Evolutionary conservation across 345 rosid genomes (phyloP).

Genomic region (Dimocarpus longan): DNA sequence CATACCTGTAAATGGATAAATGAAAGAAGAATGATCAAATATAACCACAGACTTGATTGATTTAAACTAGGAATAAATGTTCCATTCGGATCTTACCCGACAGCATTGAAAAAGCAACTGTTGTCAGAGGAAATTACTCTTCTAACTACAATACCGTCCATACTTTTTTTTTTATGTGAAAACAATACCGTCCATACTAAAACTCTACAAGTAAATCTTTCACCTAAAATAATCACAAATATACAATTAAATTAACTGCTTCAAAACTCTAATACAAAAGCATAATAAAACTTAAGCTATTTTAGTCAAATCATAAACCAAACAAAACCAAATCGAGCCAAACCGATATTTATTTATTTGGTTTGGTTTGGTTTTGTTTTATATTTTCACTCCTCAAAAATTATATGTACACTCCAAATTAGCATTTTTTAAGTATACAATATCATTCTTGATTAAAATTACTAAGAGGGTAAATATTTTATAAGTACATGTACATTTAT

Average conservation of each 20-base stretch:
- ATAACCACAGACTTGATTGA: background rate
- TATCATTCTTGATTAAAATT: too few relatives aligned
- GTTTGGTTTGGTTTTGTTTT: too few relatives aligned
- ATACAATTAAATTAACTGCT: background rate
- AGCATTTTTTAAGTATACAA: too few relatives aligned
- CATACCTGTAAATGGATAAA: slow-evolving; percentile 52
- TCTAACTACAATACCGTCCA: slow-evolving; percentile 77
- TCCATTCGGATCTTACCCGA: slow-evolving; percentile 53
- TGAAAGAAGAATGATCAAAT: background rate
- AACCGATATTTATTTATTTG: too few relatives aligned
- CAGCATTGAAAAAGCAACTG: slow-evolving; percentile 95
- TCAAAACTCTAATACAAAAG: background rate
- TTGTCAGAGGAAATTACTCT: slow-evolving; percentile 96
- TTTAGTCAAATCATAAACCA: too few relatives aligned
- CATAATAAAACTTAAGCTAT: background rate
- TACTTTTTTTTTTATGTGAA: slow-evolving; percentile 2
- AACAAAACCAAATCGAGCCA: too few relatives aligned
- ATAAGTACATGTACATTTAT: too few relatives aligned
- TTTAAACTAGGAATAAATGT: background rate
- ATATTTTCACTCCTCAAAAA: too few relatives aligned
- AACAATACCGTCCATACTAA: background rate
- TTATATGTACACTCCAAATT: too few relatives aligned
- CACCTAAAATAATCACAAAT: slow-evolving; percentile 22
- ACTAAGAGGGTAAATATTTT: too few relatives aligned
- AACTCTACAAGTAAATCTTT: background rate